Evolutionary conservation across 495 filamentous ascomycete species (phyloP).

Genomic region (Aspergillus heteromorphus): DNA sequence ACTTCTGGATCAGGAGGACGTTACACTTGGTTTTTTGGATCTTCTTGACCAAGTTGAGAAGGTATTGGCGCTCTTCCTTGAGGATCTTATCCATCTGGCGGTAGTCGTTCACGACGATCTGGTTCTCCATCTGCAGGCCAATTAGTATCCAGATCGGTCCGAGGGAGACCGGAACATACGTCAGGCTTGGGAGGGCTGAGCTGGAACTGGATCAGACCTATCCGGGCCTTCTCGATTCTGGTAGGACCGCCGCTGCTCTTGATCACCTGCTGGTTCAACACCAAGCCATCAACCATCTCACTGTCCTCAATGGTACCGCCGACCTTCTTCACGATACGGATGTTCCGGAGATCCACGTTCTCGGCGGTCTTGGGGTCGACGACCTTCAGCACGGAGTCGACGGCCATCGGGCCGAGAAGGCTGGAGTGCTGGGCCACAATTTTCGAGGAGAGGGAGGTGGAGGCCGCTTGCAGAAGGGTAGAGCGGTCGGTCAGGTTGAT

Average conservation of each 20-base stretch:
- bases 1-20: conserved; percentile 96
- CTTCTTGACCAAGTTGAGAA: conserved; percentile 99
- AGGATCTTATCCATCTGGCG: conserved; percentile 99
- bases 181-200: conserved; percentile 97
- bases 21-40: conserved; percentile 99
- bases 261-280: conserved; percentile 86
- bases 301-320: conserved; percentile 98
- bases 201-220: conserved; percentile 97
- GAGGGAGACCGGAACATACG: conserved; percentile 45
- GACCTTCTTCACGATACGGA: conserved; percentile 94
- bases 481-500: conserved; percentile 83
- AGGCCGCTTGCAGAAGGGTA: conserved; percentile 90
- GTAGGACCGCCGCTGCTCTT: conserved; percentile 89
- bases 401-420: conserved; percentile 89
- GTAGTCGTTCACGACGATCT: conserved; percentile 98
- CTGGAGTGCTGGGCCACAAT: conserved; percentile 96
- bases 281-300: conserved; percentile 92
- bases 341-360: conserved; percentile 94
- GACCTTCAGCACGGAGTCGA: conserved; percentile 90
- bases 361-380: conserved; percentile 93
- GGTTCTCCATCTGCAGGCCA: conserved; percentile 83
- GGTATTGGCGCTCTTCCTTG: conserved; percentile 96
- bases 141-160: conserved; percentile 3
- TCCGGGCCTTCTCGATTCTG: conserved; percentile 94
- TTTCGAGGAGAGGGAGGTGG: conserved; percentile 96